Conservation (phyloP, 208 protist genomes). For the Phytomonas francai region DNA sequence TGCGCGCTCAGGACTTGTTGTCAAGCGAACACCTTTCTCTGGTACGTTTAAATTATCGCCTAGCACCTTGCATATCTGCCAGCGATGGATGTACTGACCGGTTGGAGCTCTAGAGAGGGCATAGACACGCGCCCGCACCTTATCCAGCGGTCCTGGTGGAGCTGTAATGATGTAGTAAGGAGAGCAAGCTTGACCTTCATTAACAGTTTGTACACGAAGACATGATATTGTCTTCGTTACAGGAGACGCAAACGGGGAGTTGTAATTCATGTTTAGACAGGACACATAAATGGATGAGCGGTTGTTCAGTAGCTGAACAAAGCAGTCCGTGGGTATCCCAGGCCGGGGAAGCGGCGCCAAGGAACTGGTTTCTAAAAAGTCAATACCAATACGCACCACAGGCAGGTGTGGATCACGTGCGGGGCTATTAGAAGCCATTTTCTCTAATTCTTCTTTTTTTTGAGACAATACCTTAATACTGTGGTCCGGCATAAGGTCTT, state of each 20-base stretch:
- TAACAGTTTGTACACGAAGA: background rate
- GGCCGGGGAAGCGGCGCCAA: background rate
- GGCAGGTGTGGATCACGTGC: background rate
- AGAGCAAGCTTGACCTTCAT: background rate
- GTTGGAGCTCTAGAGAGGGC: background rate
- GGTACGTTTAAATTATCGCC: background rate
- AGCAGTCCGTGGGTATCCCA: background rate
- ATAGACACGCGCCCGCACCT: background rate
- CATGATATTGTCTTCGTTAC: background rate
- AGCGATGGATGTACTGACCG: background rate
- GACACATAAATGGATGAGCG: background rate
- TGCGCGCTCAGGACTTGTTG: background rate
- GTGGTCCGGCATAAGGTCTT: slow-evolving; percentile 1
- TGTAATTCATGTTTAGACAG: background rate
- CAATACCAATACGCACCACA: background rate
- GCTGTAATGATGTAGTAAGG: background rate
- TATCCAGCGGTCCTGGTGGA: background rate
- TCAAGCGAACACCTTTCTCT: background rate
- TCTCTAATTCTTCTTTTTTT: background rate
- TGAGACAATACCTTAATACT: slow-evolving; percentile 1
- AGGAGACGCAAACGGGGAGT: background rate
- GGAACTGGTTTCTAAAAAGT: background rate
- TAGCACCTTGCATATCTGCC: background rate
- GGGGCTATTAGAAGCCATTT: background rate
- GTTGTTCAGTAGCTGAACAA: background rate